Conservation (phyloP, 129 eudicot genomes). For the Centaurea solstitialis region DNA sequence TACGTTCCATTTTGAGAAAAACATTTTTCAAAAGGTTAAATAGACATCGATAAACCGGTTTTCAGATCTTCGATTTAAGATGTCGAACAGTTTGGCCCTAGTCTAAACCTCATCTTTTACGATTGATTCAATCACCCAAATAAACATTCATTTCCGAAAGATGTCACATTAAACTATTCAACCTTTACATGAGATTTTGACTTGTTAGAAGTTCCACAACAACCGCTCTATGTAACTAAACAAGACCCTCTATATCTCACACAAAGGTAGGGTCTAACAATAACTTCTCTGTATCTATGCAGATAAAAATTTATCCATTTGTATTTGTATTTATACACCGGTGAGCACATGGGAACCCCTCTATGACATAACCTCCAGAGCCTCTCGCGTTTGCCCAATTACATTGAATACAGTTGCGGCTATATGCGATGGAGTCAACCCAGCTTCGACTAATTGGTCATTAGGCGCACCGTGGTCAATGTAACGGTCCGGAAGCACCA, state of each 20-base stretch:
- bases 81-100: not conserved
- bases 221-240: constrained; percentile 6
- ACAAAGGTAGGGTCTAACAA: not conserved
- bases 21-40: too few relatives aligned
- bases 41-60: too few relatives aligned
- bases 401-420: constrained; percentile 88
- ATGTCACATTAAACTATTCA: not conserved
- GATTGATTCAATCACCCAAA: not conserved
- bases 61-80: too few relatives aligned
- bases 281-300: constrained; percentile 26
- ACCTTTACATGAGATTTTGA: constrained; percentile 23
- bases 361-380: constrained; percentile 81
- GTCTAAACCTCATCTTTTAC: too few relatives aligned
- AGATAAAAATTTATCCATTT: constrained; percentile 11
- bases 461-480: constrained; percentile 92
- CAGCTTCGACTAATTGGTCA: constrained; percentile 82
- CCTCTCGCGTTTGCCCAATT: constrained; percentile 86
- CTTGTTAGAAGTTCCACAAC: constrained; percentile 21
- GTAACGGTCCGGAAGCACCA: constrained; percentile 92
- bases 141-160: not conserved
- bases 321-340: constrained; percentile 18
- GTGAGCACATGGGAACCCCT: constrained; percentile 2
- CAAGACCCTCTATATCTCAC: not conserved
- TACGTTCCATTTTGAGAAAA: too few relatives aligned
- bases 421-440: constrained; percentile 84